phyloP scores from a whole-genome alignment of 371 early-diverging fungal species.

The Syncephalis plumigaleata region DNA sequence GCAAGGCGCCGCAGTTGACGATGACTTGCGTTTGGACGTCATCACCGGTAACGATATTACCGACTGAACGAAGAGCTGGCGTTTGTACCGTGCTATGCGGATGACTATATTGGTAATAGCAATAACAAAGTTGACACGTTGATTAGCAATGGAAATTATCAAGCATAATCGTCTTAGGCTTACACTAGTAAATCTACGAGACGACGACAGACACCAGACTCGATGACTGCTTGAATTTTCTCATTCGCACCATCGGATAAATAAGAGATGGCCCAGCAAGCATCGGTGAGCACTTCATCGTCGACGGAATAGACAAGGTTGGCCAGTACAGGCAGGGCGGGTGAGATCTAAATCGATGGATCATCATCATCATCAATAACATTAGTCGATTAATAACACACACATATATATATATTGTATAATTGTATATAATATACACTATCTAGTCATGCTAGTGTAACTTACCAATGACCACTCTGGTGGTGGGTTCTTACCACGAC shows the following conservation, averaged over 20 bases:
- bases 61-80: conserved; percentile 95
- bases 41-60: conserved; percentile 99
- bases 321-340: conserved; percentile 77
- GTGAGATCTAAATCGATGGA: conserved; percentile 70
- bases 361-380: conserved; percentile 1
- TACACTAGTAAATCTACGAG: conserved; percentile 81
- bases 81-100: conserved; percentile 78
- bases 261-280: conserved; percentile 99
- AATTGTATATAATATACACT: not conserved
- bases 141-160: not conserved
- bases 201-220: conserved; percentile 85
- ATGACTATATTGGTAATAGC: conserved; percentile 19
- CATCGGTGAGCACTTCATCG: conserved; percentile 93
- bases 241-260: conserved; percentile 91
- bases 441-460: not conserved
- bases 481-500: conserved; percentile 96
- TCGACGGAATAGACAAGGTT: conserved; percentile 80
- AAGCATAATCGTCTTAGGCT: too few relatives aligned
- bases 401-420: not conserved
- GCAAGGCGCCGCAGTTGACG: conserved; percentile 78
- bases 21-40: conserved; percentile 95
- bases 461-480: conserved; percentile 76
- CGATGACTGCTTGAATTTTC: conserved; percentile 92
- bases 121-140: not conserved
- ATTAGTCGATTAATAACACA: not conserved